phyloP scores from a whole-genome alignment of 2,329 filamentous ascomycete genomes.

The Aspergillus caelatus region DNA sequence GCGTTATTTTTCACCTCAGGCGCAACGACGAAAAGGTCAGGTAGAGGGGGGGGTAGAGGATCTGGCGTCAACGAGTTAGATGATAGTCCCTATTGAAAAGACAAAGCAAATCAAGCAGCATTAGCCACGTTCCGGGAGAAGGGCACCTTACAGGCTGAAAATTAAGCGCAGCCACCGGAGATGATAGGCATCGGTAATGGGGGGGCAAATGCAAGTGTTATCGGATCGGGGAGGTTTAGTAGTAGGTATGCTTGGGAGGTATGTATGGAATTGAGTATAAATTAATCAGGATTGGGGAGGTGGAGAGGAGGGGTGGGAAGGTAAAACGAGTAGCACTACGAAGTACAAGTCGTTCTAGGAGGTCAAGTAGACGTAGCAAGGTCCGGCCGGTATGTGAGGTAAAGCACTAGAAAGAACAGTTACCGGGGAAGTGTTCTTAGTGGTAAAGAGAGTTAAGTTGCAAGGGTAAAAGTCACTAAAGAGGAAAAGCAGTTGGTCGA shows the following conservation, averaged over 20 bases:
- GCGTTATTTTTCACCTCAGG: constrained; percentile 13
- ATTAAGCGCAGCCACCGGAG: constrained; percentile 12
- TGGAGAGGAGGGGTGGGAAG: constrained; percentile 3
- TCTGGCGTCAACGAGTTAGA: constrained; percentile 30
- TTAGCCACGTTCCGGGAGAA: constrained; percentile 32
- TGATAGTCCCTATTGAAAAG: constrained; percentile 13
- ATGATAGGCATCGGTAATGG: constrained; percentile 18
- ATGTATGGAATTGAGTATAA: neutral
- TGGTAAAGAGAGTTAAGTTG: constrained; percentile 13
- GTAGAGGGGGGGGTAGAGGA: constrained; percentile 15
- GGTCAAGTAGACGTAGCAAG: neutral
- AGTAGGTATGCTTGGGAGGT: neutral
- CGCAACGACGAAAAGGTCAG: constrained; percentile 11
- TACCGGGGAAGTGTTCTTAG: constrained; percentile 7
- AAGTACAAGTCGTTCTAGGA: neutral
- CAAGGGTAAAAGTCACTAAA: constrained; percentile 5
- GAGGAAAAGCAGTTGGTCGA: constrained; percentile 7
- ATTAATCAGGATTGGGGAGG: constrained; percentile 2
- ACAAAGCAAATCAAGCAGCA: constrained; percentile 19
- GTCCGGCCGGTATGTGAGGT: neutral
- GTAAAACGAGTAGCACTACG: neutral
- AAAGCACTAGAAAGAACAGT: constrained; percentile 13
- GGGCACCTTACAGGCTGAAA: constrained; percentile 35
- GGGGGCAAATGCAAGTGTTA: constrained; percentile 10
- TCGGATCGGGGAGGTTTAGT: constrained; percentile 1